Percentiles rank a stretch among this genome's conserved stretches.
Evolutionary conservation across 2,329 filamentous ascomycete species (phyloP).

Genomic region (Salinomyces thailandicus): DNA sequence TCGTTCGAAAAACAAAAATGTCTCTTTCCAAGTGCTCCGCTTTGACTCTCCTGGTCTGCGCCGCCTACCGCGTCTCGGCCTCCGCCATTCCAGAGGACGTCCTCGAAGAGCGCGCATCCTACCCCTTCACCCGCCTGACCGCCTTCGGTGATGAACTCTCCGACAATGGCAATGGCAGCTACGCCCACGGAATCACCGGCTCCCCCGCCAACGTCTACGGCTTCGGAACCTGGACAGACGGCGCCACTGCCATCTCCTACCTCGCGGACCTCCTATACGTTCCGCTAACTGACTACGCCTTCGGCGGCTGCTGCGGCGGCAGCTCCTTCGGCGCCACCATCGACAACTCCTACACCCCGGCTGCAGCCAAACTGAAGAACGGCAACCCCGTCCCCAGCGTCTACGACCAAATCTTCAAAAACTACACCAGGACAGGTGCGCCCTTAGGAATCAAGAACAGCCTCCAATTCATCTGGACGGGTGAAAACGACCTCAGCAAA

Average conservation of each 20-base stretch:
- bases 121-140: slow-evolving; percentile 17
- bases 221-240: slow-evolving; percentile 22
- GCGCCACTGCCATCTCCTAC: slow-evolving; percentile 19
- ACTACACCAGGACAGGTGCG: slow-evolving; percentile 7
- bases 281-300: slow-evolving; percentile 18
- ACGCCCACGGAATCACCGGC: slow-evolving; percentile 19
- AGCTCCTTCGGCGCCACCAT: slow-evolving; percentile 17
- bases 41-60: not conserved
- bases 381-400: slow-evolving; percentile 9
- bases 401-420: slow-evolving; percentile 14
- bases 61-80: not conserved
- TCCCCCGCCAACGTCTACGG: slow-evolving; percentile 18
- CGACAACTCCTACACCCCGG: slow-evolving; percentile 17
- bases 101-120: slow-evolving; percentile 1
- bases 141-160: slow-evolving; percentile 22
- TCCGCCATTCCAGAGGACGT: not conserved
- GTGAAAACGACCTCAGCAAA: slow-evolving; percentile 13
- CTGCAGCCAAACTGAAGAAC: slow-evolving; percentile 5
- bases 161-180: slow-evolving; percentile 22
- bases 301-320: slow-evolving; percentile 21
- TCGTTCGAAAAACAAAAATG: too few relatives aligned
- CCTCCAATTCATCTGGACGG: slow-evolving; percentile 16
- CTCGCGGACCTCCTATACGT: slow-evolving; percentile 15
- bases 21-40: too few relatives aligned
- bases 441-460: slow-evolving; percentile 13